phyloP scores from a whole-genome alignment of 2,329 filamentous ascomycete species.

The Tolypocladium nubicola region DNA sequence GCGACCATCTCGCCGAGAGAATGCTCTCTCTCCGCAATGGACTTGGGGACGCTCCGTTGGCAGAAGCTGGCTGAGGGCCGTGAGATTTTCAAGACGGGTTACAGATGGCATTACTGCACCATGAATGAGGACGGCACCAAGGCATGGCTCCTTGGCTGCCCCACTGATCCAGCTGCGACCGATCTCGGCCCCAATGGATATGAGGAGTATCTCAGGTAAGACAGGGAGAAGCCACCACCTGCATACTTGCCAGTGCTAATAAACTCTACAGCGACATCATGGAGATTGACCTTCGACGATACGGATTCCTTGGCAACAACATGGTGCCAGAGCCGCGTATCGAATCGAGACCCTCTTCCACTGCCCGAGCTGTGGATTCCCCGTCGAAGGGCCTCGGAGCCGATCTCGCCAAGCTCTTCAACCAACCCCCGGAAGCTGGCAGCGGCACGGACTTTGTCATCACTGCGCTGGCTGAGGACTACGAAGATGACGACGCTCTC shows the following conservation, averaged over 20 bases:
- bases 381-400: conserved; percentile 63
- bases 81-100: conserved; percentile 85
- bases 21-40: conserved; percentile 81
- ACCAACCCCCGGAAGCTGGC: conserved; percentile 71
- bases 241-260: background rate
- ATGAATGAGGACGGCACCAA: conserved; percentile 93
- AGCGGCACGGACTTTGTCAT: conserved; percentile 87
- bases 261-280: conserved; percentile 59
- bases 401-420: conserved; percentile 80
- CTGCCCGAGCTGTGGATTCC: conserved; percentile 36
- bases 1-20: conserved; percentile 78
- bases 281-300: conserved; percentile 83
- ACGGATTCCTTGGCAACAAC: conserved; percentile 80
- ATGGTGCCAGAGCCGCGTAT: conserved; percentile 43
- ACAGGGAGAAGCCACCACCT: background rate
- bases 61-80: conserved; percentile 89
- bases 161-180: conserved; percentile 57
- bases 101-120: conserved; percentile 96
- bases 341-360: conserved; percentile 37
- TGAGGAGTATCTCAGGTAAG: conserved; percentile 72
- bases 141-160: conserved; percentile 92
- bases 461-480: conserved; percentile 75
- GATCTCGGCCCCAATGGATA: conserved; percentile 59
- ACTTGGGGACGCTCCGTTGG: conserved; percentile 81
- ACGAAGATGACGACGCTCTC: conserved; percentile 55